phyloP scores from a whole-genome alignment of 768 basidiomycete genomes.

The Lactarius sanguifluus region DNA sequence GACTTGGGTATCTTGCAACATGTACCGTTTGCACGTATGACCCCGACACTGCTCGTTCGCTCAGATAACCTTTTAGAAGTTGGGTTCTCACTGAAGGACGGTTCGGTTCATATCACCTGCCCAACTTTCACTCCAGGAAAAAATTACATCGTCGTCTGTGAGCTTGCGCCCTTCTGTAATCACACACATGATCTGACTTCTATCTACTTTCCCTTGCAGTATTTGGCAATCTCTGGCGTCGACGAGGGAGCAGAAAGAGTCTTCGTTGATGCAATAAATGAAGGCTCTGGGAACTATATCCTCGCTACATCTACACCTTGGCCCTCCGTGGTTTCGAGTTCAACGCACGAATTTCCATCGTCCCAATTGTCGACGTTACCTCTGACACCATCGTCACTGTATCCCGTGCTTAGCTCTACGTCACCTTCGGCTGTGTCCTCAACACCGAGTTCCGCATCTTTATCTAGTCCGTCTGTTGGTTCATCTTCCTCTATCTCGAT shows the following conservation, averaged over 20 bases:
- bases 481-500: background rate
- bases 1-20: conserved; percentile 45
- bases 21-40: too few relatives aligned
- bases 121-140: conserved; percentile 39
- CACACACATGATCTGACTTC: background rate
- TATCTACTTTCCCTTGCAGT: conserved; percentile 8
- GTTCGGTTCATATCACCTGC: conserved; percentile 42
- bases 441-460: background rate
- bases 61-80: conserved; percentile 46
- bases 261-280: too few relatives aligned
- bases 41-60: background rate
- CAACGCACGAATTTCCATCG: background rate
- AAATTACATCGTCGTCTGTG: conserved; percentile 51
- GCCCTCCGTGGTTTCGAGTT: background rate
- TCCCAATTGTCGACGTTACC: background rate
- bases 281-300: too few relatives aligned
- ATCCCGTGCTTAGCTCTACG: background rate
- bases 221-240: conserved; percentile 19
- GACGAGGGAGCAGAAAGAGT: too few relatives aligned
- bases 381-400: background rate
- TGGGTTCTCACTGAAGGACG: conserved; percentile 42
- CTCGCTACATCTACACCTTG: background rate
- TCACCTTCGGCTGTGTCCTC: background rate
- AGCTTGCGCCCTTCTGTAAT: conserved; percentile 20
- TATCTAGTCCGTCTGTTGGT: background rate